Conservation (phyloP, 257 asterid genomes). For the Nicotiana attenuata region DNA sequence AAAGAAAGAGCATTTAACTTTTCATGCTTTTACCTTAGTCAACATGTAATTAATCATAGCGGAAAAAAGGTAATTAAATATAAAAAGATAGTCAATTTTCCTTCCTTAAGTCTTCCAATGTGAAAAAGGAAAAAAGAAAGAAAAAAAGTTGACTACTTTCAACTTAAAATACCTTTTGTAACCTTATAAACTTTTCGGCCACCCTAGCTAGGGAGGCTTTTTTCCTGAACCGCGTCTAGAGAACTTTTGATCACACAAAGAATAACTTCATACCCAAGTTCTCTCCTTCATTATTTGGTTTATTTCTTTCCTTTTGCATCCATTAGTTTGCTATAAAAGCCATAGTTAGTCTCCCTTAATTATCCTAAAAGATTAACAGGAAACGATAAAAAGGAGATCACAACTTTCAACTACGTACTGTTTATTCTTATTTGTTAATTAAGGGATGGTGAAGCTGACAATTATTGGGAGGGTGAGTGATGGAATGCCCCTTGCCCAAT, state of each 20-base stretch:
- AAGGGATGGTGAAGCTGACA: slow-evolving; percentile 44
- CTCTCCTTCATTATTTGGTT: background rate
- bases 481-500: slow-evolving; percentile 57
- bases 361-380: background rate
- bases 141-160: background rate
- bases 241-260: slow-evolving; percentile 23
- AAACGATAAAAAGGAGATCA: no score
- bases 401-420: background rate
- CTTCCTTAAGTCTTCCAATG: background rate
- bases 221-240: slow-evolving; percentile 20
- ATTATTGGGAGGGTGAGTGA: slow-evolving; percentile 51
- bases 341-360: no score
- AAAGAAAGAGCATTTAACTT: background rate
- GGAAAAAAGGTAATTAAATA: no score
- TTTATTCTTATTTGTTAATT: background rate
- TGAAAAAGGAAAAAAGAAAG: background rate
- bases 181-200: background rate
- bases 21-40: background rate
- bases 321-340: background rate
- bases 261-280: slow-evolving; percentile 42
- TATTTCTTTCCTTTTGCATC: background rate
- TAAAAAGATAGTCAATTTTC: background rate
- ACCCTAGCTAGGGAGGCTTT: slow-evolving; percentile 11
- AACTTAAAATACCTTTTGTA: background rate
- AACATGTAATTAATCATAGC: background rate